phyloP scores from a whole-genome alignment of 495 filamentous ascomycete genomes.

The Haplographium delicatum region DNA sequence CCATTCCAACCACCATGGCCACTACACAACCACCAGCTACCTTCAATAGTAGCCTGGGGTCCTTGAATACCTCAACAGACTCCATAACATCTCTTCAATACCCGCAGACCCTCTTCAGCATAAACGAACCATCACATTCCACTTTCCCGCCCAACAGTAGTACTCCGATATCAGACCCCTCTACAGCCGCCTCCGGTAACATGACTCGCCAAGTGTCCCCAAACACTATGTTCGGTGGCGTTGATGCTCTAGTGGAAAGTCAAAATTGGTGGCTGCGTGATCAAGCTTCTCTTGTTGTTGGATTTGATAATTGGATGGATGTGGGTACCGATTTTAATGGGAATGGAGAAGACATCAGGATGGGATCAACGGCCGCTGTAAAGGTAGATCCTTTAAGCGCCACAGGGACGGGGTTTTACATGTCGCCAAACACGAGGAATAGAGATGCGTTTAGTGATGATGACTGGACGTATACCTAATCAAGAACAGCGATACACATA shows the following conservation, averaged over 20 bases:
- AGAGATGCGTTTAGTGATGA: conserved; percentile 7
- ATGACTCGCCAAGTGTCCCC: conserved; percentile 20
- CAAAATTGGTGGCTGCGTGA: conserved; percentile 58
- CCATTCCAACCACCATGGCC: neutral
- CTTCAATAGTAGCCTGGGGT: neutral
- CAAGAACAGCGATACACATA: too few relatives aligned
- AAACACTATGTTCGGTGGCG: conserved; percentile 32
- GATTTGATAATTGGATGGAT: conserved; percentile 44
- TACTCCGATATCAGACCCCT: conserved; percentile 23
- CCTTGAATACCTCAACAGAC: conserved; percentile 6
- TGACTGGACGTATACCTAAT: conserved; percentile 15
- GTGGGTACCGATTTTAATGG: neutral
- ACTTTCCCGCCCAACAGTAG: conserved; percentile 5
- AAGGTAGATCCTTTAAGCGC: conserved; percentile 4
- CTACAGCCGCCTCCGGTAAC: conserved; percentile 1
- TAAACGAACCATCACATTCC: neutral
- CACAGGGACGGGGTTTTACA: conserved; percentile 9
- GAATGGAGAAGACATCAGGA: neutral
- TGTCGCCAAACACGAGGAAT: conserved; percentile 3
- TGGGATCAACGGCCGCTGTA: neutral
- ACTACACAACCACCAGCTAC: neutral
- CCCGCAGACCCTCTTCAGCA: neutral
- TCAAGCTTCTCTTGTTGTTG: conserved; percentile 37
- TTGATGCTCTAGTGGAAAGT: conserved; percentile 46
- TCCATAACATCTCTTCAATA: conserved; percentile 13